Evolutionary conservation across 805 yeast species (phyloP).

Genomic region (Starmera dryadoides): DNA sequence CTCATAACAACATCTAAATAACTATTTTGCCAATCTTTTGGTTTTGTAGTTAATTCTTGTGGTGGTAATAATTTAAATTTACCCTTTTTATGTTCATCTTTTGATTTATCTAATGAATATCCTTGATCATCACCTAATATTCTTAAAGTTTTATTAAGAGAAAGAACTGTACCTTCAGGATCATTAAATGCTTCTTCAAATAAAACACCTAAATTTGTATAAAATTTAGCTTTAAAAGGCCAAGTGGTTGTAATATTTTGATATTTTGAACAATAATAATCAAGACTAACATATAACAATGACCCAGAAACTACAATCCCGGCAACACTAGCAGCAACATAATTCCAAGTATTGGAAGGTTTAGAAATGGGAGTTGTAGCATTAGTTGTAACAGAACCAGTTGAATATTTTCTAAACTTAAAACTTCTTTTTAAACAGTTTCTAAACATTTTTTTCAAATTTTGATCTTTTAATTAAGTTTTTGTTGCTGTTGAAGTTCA

Average conservation of each 20-base stretch:
- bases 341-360: neutral
- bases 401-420: no score
- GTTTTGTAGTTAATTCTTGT: slow-evolving; percentile 17
- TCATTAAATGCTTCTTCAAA: neutral
- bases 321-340: neutral
- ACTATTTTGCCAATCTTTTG: slow-evolving; percentile 22
- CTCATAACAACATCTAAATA: slow-evolving; percentile 34
- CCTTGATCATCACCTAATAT: neutral
- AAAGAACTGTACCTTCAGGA: neutral
- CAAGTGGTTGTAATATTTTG: neutral
- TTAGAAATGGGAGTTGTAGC: neutral
- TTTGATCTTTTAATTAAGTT: neutral
- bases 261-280: neutral
- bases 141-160: neutral
- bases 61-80: slow-evolving; percentile 16
- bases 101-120: neutral
- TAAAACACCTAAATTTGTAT: neutral
- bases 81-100: slow-evolving; percentile 7
- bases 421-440: neutral
- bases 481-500: no score
- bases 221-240: neutral
- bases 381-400: no score
- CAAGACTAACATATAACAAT: neutral
- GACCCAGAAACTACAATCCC: neutral
- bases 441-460: neutral